phyloP scores from a whole-genome alignment of 257 asterid species.

The Solanum rostratum region DNA sequence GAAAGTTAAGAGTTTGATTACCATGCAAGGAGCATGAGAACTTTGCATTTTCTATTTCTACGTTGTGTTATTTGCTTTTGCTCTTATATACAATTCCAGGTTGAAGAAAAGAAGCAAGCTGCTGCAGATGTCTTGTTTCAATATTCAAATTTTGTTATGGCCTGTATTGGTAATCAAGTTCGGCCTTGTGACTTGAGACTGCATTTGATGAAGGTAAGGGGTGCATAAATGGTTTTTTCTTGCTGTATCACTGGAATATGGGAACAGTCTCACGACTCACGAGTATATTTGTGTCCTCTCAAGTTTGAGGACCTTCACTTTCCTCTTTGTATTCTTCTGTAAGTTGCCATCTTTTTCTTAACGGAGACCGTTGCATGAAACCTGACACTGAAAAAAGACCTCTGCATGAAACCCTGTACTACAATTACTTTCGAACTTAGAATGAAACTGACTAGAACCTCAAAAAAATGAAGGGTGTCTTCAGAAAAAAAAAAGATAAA shows the following conservation, averaged over 20 bases:
- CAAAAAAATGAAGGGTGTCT: not conserved
- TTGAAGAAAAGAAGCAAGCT: constrained; percentile 88
- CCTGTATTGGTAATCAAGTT: constrained; percentile 68
- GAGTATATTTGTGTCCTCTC: not conserved
- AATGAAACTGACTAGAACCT: not conserved
- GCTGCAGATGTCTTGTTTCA: constrained; percentile 86
- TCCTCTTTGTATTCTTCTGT: not conserved
- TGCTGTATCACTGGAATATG: not conserved
- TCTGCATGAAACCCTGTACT: not conserved
- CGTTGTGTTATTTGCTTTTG: not conserved
- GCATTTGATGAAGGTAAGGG: constrained; percentile 89
- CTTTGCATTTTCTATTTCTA: not conserved
- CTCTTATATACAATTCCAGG: constrained; percentile 19
- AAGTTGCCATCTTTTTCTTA: not conserved
- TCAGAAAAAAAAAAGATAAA: no score
- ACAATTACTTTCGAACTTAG: not conserved
- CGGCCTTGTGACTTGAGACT: constrained; percentile 91
- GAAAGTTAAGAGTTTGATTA: not conserved
- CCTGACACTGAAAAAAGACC: not conserved
- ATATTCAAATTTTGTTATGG: constrained; percentile 80
- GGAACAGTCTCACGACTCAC: not conserved
- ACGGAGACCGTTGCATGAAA: not conserved
- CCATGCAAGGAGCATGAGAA: not conserved
- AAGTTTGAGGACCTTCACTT: not conserved
- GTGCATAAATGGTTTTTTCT: not conserved